phyloP scores from a whole-genome alignment of 2,329 filamentous ascomycete species.

The Penicillium glabrum region DNA sequence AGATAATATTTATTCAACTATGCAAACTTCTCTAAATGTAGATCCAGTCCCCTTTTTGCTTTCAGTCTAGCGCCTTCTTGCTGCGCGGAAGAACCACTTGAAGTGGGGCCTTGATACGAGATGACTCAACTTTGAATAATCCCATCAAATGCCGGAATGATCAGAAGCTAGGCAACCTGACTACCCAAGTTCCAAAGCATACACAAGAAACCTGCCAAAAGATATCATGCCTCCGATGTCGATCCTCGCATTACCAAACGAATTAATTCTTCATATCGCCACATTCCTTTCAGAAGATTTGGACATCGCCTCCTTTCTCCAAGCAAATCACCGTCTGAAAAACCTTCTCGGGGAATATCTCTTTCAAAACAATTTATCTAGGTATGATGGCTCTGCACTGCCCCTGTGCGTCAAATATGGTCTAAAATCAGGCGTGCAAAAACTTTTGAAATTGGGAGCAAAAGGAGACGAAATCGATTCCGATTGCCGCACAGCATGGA shows the following conservation, averaged over 20 bases:
- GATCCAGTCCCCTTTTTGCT: too few relatives aligned
- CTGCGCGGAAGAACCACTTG: too few relatives aligned
- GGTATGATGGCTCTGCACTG: not conserved
- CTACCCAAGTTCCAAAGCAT: not conserved
- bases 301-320: not conserved
- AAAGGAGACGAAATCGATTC: not conserved
- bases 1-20: too few relatives aligned
- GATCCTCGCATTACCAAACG: not conserved
- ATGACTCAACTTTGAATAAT: too few relatives aligned
- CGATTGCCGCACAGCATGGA: not conserved
- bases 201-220: not conserved
- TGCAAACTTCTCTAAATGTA: too few relatives aligned
- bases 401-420: not conserved
- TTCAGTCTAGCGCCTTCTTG: too few relatives aligned
- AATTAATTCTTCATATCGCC: not conserved
- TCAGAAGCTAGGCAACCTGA: not conserved
- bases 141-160: not conserved
- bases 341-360: not conserved
- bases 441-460: not conserved
- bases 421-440: not conserved
- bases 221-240: not conserved
- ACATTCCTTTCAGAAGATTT: not conserved
- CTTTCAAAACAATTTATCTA: not conserved
- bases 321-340: not conserved
- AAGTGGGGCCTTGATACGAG: too few relatives aligned